These are phyloP conservation scores for Linanthus parryae DNA, from an alignment of 148 eudicot genomes.

Conservation along the genomic window DNA sequence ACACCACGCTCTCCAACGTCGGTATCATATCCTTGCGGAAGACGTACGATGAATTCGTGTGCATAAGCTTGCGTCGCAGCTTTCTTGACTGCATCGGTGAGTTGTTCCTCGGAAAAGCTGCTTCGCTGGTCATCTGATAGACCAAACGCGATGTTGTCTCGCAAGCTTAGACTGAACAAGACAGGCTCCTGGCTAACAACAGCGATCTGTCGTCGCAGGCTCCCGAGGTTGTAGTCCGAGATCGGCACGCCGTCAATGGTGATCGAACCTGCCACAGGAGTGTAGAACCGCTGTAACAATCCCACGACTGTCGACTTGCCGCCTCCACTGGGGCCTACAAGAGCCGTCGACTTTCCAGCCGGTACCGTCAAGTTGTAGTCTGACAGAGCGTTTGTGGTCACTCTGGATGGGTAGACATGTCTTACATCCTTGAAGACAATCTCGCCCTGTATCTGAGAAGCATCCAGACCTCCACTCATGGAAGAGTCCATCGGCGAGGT, in stretches of 20 bases:
- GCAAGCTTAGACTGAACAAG: neutral
- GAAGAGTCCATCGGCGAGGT: no score
- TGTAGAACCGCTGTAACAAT: conserved; percentile 1
- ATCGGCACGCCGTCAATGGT: neutral
- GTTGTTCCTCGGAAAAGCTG: conserved; percentile 1
- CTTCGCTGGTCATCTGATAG: no score
- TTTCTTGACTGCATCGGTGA: no score
- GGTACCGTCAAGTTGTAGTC: no score
- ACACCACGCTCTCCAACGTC: conserved; percentile 2
- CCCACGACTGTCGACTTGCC: conserved; percentile 10
- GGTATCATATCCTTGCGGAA: conserved; percentile 2
- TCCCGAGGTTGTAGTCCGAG: conserved; percentile 1
- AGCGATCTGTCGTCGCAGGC: conserved; percentile 4
- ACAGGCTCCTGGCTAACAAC: conserved; percentile 9
- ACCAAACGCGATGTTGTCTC: conserved; percentile 4
- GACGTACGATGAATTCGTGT: neutral
- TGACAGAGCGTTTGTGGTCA: no score
- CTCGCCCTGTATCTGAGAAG: no score
- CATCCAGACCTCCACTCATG: no score
- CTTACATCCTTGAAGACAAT: no score
- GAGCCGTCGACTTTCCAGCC: conserved; percentile 4
- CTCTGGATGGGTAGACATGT: no score
- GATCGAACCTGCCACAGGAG: neutral
- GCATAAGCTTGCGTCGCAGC: conserved; percentile 6
- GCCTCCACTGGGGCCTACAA: conserved; percentile 8